These are phyloP conservation scores for Solanum virginianum DNA, from an alignment of 257 asterid genomes.

Conservation along the genomic window DNA sequence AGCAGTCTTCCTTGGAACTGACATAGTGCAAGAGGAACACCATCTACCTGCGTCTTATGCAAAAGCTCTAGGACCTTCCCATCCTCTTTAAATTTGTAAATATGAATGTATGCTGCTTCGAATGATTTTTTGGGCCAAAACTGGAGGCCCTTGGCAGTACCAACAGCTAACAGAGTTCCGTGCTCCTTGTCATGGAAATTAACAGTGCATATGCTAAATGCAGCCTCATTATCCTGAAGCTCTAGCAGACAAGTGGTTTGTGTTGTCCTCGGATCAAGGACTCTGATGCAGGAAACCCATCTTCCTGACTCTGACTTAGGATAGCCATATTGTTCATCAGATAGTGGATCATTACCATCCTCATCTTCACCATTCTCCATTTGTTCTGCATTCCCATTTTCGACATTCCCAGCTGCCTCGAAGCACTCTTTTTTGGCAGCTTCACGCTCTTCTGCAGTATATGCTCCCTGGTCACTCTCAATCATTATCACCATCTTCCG, in stretches of 20 bases:
- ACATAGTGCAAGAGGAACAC: conserved; percentile 86
- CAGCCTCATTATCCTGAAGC: conserved; percentile 99
- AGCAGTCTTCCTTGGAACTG: conserved; percentile 94
- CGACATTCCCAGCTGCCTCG: conserved; percentile 66
- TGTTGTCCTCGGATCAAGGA: conserved; percentile 81
- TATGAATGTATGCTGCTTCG: conserved; percentile 84
- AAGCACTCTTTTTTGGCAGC: conserved; percentile 77
- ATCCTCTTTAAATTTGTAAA: conserved; percentile 92
- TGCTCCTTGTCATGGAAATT: conserved; percentile 92
- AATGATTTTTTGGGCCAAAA: conserved; percentile 82
- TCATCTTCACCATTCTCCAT: conserved; percentile 85
- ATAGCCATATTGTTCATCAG: conserved; percentile 97
- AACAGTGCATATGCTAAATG: conserved; percentile 92
- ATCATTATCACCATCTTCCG: conserved; percentile 69
- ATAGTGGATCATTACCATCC: conserved; percentile 65
- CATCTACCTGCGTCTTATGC: conserved; percentile 98
- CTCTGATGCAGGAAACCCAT: conserved; percentile 98
- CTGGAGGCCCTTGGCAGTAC: conserved; percentile 93
- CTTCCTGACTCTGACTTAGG: conserved; percentile 86
- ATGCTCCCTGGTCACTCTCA: conserved; percentile 97
- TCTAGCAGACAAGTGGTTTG: conserved; percentile 86
- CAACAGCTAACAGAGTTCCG: conserved; percentile 93
- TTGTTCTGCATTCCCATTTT: conserved; percentile 64
- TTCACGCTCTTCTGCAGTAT: conserved; percentile 97
- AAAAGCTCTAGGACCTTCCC: conserved; percentile 88